Evolutionary conservation across 768 basidiomycete species (phyloP), one percentile per base, ranked within the genome.

Genomic region (Trametes elegans): DNA sequence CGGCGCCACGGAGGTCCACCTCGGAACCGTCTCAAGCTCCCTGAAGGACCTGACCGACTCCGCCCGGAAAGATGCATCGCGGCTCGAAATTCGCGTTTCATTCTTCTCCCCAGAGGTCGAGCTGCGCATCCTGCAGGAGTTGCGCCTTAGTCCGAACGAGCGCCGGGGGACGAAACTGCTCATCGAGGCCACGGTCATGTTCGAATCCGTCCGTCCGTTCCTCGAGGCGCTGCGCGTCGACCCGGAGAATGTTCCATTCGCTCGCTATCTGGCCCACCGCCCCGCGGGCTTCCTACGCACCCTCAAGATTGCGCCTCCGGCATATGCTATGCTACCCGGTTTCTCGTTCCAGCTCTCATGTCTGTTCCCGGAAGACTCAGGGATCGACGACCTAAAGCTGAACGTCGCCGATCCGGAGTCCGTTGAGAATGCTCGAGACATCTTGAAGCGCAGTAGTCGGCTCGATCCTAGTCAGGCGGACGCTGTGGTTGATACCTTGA

Each of bases 381-480:
- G 66, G 7, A 68, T 77, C 4, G 65, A 64, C 7, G 73, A 76
- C 44, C 62, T 82, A n/a, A 69, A 65, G 40, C 67, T 85, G 42
- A 64, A 68, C 40, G 74, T 75, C 0, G 68, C 69, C 1, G 75
- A 81, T 49, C 66, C 63, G 11, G 57, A 49, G 28, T 49, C 43
- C 0, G 62, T 85, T 21, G 73, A 64, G 8, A 58, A 49, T 19
- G 85, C 80, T 0, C 75, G 81, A 5, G 74, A 34, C 65, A 26
- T 14, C 31, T 35, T 89, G 19, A 68, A 59, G 36, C 58, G 63
- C 13, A 68, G 70, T 6, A 88, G 83, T 63, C 70, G 76, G 6
- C 72, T 91, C 19, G 89, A 92, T 60, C 72, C 78, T 0, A 87
- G 85, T 66, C 89, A 91, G 66, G 83, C 78, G 0, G 83, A 88